Evolutionary conservation across 1,139 yeast species (phyloP), one percentile per base, ranked within the genome.

Genomic region (Pichia sp.): DNA sequence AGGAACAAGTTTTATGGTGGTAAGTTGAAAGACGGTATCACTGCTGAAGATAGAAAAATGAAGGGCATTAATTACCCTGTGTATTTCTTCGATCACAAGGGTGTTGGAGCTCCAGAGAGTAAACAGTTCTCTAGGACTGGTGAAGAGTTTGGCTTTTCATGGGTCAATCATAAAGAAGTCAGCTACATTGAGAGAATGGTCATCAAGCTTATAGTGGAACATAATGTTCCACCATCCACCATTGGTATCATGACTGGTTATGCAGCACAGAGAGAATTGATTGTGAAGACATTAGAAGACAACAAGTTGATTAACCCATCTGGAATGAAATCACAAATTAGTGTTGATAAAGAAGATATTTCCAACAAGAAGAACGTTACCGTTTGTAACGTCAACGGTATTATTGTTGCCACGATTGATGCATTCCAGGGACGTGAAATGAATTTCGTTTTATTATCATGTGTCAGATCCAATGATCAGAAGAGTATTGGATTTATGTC

Each of bases 341-440:
- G 20, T 69, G 43, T 48, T 18, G 57, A 52, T 37, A 52, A 51
- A 27, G 57, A 52, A 40, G 57, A 51, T 39, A 35, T 51, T 5
- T 49, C 46, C 24, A 45, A 41, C 27, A 41, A 42, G 30, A 51
- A 49, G 22, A 46, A 46, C 14, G 44, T 46, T 14, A 50, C 56
- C 5, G 74, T 79, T 41, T 79, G 77, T 50, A 67, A 71, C 25
- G 76, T 79, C 34, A 72, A 78, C 27, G 81, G 72, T 20, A 69
- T 79, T n/a, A 73, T 77, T 69, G 69, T 79, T 37, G 83, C 86
- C 1, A 80, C 94, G 29, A 94, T 88, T 21, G 96, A 88, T 62
- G 95, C 96, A 0, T 88, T 88, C 69, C 96, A 88, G 62, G 97
- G 97, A 31, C 74, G 96, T 47, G 97, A 88, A 58, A 88, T 87